Evolutionary conservation across 768 basidiomycete species (phyloP).

Genomic region (Mycena galopus): DNA sequence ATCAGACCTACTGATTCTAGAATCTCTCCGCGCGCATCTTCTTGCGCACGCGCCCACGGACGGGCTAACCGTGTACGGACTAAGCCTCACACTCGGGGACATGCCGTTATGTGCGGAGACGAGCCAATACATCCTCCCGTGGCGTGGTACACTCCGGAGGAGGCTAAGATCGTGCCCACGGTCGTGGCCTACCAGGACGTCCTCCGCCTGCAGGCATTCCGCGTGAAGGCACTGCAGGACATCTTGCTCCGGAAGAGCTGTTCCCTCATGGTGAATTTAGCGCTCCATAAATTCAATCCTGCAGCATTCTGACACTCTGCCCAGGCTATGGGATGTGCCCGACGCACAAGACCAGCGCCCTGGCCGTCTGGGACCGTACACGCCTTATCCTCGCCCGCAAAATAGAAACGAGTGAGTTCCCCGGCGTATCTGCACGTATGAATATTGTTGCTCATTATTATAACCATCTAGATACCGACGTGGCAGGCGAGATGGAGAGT

Average conservation of each 20-base stretch:
- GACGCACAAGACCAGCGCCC: slow-evolving; percentile 61
- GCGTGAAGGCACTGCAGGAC: slow-evolving; percentile 65
- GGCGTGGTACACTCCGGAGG: slow-evolving; percentile 63
- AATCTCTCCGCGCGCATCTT: slow-evolving; percentile 64
- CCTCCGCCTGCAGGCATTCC: slow-evolving; percentile 68
- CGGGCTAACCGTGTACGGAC: slow-evolving; percentile 73
- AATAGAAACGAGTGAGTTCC: slow-evolving; percentile 65
- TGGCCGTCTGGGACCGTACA: slow-evolving; percentile 63
- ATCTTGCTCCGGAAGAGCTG: slow-evolving; percentile 70
- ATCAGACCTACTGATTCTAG: slow-evolving; percentile 54
- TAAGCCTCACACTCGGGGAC: slow-evolving; percentile 56
- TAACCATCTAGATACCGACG: slow-evolving; percentile 66
- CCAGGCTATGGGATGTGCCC: slow-evolving; percentile 71
- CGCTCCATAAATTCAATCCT: not conserved
- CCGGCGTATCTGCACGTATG: not conserved
- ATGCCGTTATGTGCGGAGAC: slow-evolving; percentile 64
- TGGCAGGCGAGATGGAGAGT: slow-evolving; percentile 75
- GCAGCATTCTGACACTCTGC: not conserved
- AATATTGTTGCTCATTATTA: slow-evolving; percentile 1
- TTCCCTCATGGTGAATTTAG: slow-evolving; percentile 73
- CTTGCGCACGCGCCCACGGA: slow-evolving; percentile 61
- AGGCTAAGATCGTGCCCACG: slow-evolving; percentile 67
- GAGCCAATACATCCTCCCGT: slow-evolving; percentile 73
- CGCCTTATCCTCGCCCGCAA: slow-evolving; percentile 59
- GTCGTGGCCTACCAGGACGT: slow-evolving; percentile 75